Base-by-base conservation (phyloP, 495 filamentous ascomycete genomes). In the Hypomontagnella monticulosa region DNA sequence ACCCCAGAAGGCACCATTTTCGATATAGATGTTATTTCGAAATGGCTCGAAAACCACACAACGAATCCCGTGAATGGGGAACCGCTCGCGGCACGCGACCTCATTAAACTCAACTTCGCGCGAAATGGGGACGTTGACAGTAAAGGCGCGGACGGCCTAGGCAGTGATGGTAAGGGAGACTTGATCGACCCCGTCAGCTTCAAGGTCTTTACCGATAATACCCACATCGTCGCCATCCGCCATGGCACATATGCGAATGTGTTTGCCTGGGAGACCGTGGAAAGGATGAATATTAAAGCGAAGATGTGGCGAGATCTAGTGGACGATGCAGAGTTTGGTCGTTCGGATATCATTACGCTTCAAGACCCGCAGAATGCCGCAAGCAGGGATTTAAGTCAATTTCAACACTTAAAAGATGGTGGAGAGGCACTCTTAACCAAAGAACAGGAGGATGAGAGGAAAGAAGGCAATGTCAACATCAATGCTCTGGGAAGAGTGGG, bases 201-300 rank as follows among this genome's bases (percentile, higher is more conserved):
- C 82, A 99, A 99, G 78, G 89, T 95, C 9, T 89, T 99, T 67
- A 99, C 95, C 36, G 93, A 99, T 73, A 98, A 97, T 74, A 97
- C 96, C 7, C 95, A 99, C 73, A 90, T 99, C 42, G 91, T 98
- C 42, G 93, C 93, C 27, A 79, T 99, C 59, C 82, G 88, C 46
- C 92, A 91, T 67, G 83, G 81, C 14, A 85, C 71, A 37, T 91
- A 92, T 36, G 93, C 92, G 33, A 98, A 98, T 78, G 96, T 97
- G 5, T 99, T 97, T 72, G 87, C 93, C 8, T 97, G 89, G 86
- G 95, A 98, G 72, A 99, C 95, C 2, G 84, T 98, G 9, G 92
- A 98, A 75, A 84, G 92, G 63, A 84, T 98, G 74, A 99, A 99
- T 78, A 89, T 98, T 76, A 99, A 98, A 80, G 87, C 93, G 50